Evolutionary conservation across 768 basidiomycete genomes (phyloP), one percentile per base, ranked within the genome.

Genomic region (Collybiopsis confluens): DNA sequence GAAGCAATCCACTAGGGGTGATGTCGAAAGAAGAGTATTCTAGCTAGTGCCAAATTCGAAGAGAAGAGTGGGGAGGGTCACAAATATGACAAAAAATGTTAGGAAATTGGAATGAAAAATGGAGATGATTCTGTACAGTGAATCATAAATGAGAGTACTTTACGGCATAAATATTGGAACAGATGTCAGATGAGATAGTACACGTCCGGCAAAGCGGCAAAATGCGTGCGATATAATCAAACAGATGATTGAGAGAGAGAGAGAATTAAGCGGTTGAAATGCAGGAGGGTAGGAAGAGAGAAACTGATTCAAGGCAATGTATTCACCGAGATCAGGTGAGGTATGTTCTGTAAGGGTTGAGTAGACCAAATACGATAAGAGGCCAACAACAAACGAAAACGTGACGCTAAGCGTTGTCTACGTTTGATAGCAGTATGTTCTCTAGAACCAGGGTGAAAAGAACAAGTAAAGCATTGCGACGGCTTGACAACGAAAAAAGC

Each of bases 81-180:
- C n/a, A n/a, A n/a, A n/a, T n/a, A n/a, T n/a, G n/a, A 26, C 11
- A 52, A 42, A 42, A 4, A 16, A 50, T 21, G n/a, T 15, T 37
- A 27, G 36, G 21, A 27, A 38, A 27, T 38, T 28, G 5, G 23
- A 24, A 16, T 6, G 23, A 16, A 9, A 6, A 42, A 16, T 6
- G 6, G 41, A 24, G 41, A 5, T 5, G 41, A 42, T 42, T 6
- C 9, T 5, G 41, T 16, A 42, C 30, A 13, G 13, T 6, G 5
- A 13, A 33, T 6, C 11, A 46, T 24, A 52, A n/a, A 55, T 55
- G 47, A 23, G 33, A 45, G 55, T 56, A 40, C 55, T 41, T 44
- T 24, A 11, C 24, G 18, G 44, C 48, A 59, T 59, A 62, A 60
- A 58, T 60, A 60, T 54, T 56, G 49, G 27, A 46, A 56, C 42